Conservation (phyloP, 1,284 basidiomycete genomes). For the Trametes hirsuta region DNA sequence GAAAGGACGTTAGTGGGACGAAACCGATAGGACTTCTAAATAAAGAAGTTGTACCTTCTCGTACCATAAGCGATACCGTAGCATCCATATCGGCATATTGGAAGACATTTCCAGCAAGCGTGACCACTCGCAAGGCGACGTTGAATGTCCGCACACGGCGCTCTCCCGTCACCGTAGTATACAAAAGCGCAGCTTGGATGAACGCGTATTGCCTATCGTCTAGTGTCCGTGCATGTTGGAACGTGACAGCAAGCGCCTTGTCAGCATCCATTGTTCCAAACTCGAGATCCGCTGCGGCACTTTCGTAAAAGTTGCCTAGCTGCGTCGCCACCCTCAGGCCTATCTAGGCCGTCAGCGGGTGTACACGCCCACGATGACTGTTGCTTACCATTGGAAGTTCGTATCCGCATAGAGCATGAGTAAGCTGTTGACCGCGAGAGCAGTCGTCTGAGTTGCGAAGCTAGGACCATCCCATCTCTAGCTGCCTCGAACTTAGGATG, state of each 20-base stretch:
- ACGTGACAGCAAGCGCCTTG: constrained; percentile 72
- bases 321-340: constrained; percentile 76
- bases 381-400: constrained; percentile 80
- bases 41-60: constrained; percentile 65
- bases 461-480: constrained; percentile 70
- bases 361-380: constrained; percentile 11
- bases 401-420: constrained; percentile 82
- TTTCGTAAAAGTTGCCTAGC: constrained; percentile 84
- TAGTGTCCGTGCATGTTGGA: constrained; percentile 70
- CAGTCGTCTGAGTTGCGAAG: constrained; percentile 76
- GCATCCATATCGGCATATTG: constrained; percentile 92
- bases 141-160: constrained; percentile 89
- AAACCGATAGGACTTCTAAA: neutral
- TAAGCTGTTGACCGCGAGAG: constrained; percentile 79
- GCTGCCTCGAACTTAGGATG: constrained; percentile 86
- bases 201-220: constrained; percentile 81
- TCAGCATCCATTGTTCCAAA: constrained; percentile 84
- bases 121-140: constrained; percentile 80
- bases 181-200: constrained; percentile 90
- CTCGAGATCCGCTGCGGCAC: constrained; percentile 77
- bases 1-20: neutral
- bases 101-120: constrained; percentile 91
- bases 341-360: constrained; percentile 31
- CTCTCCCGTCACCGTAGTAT: constrained; percentile 82
- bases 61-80: constrained; percentile 74